Base-by-base conservation (phyloP, 1,139 yeast genomes). In the Pichia sp. region DNA sequence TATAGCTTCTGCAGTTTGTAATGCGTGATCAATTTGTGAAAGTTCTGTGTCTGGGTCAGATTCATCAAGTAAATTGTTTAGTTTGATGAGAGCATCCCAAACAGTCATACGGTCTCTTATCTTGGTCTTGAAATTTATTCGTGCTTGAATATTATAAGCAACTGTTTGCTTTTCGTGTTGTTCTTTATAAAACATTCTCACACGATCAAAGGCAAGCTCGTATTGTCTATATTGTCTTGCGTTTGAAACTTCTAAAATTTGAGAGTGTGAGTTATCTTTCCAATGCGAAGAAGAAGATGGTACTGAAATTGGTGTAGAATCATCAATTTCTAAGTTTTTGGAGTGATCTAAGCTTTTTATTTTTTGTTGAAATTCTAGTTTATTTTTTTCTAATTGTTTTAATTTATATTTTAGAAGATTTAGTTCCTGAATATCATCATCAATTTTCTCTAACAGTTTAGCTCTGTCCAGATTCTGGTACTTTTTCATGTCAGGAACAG, bases 1-100 rank as follows among this genome's bases (percentile, higher is more conserved):
- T 38, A 80, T 80, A 4, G 87, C 86, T 52, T 80, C 87, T 2
- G 88, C 88, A 0, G 88, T 80, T 59, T 80, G 88, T 23, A 80
- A 56, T 1, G 88, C 87, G 58, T 80, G 88, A 52, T 80, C 87
- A 37, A 80, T 80, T 53, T 80, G 88, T 0, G 85, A 77, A 28
- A 80, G 64, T 53, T 80, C 86, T 0, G 87, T 80, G 55, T 80
- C 88, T 0, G 88, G 88, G 54, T 80, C 88, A 41, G 82, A 74
- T 42, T 80, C 87, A 55, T 80, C 88, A 25, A 80, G 64, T 20
- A 80, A 61, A 50, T 76, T 74, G 54, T 80, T 80, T 31, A 80
- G 63, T 48, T 74, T 75, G 45, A 76, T 76, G 20, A 80, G 57
- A 0, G 86, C 88, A 45, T 78, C 85, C 88, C 88, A 80, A 6